A percentile compares a stretch with the other conserved stretches of the same genome.
phyloP scores from a whole-genome alignment of 306 rosid species.

The Acacia confusa region DNA sequence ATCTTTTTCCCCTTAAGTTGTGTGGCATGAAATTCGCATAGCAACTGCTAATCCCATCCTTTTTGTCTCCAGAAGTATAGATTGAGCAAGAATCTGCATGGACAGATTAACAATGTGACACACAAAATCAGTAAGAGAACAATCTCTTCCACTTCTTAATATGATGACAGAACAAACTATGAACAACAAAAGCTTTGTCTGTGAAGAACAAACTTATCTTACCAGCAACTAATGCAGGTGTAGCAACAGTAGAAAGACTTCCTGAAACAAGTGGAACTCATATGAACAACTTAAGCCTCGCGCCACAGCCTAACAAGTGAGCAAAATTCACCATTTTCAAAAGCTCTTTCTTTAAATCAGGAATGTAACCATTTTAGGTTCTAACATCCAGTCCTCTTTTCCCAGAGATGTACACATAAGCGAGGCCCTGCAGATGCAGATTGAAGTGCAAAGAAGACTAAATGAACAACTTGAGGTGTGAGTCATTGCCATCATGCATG shows the following conservation, averaged over 20 bases:
- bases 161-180: slow-evolving; percentile 3
- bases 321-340: background rate
- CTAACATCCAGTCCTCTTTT: slow-evolving; percentile 24
- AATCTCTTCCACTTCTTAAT: slow-evolving; percentile 5
- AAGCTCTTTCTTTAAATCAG: background rate
- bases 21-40: background rate
- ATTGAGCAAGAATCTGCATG: slow-evolving; percentile 78
- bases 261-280: slow-evolving; percentile 59
- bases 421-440: slow-evolving; percentile 88
- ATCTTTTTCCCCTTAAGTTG: background rate
- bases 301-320: slow-evolving; percentile 68
- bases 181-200: slow-evolving; percentile 17
- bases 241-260: slow-evolving; percentile 50
- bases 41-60: slow-evolving; percentile 28
- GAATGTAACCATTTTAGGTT: slow-evolving; percentile 2
- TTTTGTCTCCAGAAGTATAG: slow-evolving; percentile 72
- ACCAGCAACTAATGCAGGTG: slow-evolving; percentile 31
- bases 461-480: slow-evolving; percentile 91
- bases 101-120: slow-evolving; percentile 52
- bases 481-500: slow-evolving; percentile 10
- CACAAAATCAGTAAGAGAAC: slow-evolving; percentile 63
- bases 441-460: slow-evolving; percentile 87
- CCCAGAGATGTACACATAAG: slow-evolving; percentile 65
- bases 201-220: slow-evolving; percentile 28
- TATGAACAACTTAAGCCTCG: slow-evolving; percentile 52